Base-by-base conservation (phyloP, 1,284 basidiomycete genomes). In the Phellinidium pouzarii region DNA sequence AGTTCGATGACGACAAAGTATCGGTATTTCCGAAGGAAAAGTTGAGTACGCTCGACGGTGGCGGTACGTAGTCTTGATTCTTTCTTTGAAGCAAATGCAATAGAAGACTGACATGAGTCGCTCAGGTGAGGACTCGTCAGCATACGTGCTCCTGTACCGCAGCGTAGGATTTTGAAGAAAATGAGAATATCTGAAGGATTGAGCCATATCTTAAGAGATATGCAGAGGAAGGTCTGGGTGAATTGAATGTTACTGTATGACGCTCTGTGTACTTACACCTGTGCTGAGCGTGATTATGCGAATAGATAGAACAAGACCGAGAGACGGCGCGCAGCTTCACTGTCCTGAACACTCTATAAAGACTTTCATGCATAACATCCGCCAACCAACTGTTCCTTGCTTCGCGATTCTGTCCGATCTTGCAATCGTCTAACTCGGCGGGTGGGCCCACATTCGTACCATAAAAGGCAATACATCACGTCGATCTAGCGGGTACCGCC, bases 1-100 rank as follows among this genome's bases (percentile, higher is more conserved):
- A 93, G 71, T 91, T 91, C 62, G 85, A 91, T 69, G 94, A 97
- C 61, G 90, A 95, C 61, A 95, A 93, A 70, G 93, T 96, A 37
- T 80, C 82, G 25, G 61, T 84, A 37, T 90, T 93, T 68, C 82
- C 82, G 3, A 78, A 77, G 64, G 91, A 93, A 63, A 94, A 93
- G 69, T 73, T 97, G 54, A 65, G 77, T 26, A 80, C 82, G 8
- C 77, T 96, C 59, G 91, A 94, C 59, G 94, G 94, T 3, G 94
- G 94, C 57, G 94, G 84, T 59, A 70, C 74, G 66, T 75, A 34
- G 5, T 27, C 52, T 23, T 23, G 40, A 14, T 56, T 53, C 37
- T 22, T n/a, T 53, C 37, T 14, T 40, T 20, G 2, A 3, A n/a
- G n/a, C n/a, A n/a, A n/a, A n/a, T n/a, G n/a, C 12, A 40, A 40